Evolutionary conservation across 202 grass and related monocot genomes (phyloP).

Genomic region (Carex arenaria): DNA sequence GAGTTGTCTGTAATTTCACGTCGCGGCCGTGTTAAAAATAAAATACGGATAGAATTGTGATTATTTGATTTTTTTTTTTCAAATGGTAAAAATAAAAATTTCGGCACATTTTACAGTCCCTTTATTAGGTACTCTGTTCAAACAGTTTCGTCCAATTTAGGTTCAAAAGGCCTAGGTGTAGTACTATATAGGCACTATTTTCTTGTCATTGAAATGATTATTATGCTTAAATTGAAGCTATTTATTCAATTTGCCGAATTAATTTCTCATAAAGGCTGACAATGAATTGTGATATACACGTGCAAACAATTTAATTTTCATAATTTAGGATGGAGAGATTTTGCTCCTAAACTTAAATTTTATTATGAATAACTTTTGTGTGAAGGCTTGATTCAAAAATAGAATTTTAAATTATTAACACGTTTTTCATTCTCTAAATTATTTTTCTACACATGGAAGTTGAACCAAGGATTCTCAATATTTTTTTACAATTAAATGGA

Average conservation of each 20-base stretch:
- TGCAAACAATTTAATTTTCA: not conserved
- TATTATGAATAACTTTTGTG: not conserved
- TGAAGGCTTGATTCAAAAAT: not conserved
- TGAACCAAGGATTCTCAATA: not conserved
- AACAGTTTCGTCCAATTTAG: not conserved
- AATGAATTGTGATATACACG: not conserved
- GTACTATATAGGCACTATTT: not conserved
- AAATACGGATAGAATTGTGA: too few species aligned
- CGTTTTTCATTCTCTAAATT: not conserved
- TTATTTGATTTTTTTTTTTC: too few species aligned
- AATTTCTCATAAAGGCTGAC: not conserved
- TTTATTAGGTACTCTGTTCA: not conserved
- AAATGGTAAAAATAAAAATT: too few species aligned
- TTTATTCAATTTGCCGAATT: not conserved
- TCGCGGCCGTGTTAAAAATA: too few species aligned
- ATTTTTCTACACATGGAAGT: not conserved
- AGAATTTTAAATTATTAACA: not conserved
- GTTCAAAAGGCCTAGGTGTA: not conserved
- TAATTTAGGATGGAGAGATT: not conserved
- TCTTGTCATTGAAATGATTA: not conserved
- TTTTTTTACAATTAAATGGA: too few species aligned
- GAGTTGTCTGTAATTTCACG: too few species aligned
- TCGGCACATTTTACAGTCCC: not conserved
- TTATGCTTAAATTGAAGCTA: not conserved
- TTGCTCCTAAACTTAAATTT: not conserved